Evolutionary conservation across 768 basidiomycete species (phyloP), one percentile per base, ranked within the genome.

Genomic region (Pilatotrama ljubarskyi): DNA sequence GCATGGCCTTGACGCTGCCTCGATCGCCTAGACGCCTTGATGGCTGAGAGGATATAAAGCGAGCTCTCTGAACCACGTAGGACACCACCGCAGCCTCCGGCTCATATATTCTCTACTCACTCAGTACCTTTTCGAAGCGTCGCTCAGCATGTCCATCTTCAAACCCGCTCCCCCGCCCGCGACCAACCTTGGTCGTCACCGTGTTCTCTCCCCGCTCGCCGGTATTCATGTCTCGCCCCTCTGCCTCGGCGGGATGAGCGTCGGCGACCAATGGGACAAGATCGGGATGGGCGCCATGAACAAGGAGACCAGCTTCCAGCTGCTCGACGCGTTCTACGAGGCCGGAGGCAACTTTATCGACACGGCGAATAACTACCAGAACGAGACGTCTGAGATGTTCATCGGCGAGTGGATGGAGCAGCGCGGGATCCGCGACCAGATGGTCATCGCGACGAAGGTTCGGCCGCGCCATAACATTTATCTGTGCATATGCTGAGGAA

Each of bases 361-460:
- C 49, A 76, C 75, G 1, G 75, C 76, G 18, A 76, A 74, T 64
- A 67, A 63, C 60, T 78, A 76, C 54, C 73, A 75, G 65, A 67
- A 73, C 51, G 76, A 69, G 44, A 61, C 73, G 51, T 70, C 68
- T 14, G 77, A 79, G 65, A 51, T 65, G 51, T 76, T 76, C 64
- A 72, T 79, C 48, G 78, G 77, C 17, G 77, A 78, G 55, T 79
- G 77, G 77, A 73, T 76, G 72, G 69, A 74, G 60, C 58, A 63
- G 49, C 66, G 75, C n/a, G 69, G 68, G 0, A 72, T 69, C 54
- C 68, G 78, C 22, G 74, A 78, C 59, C 72, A 76, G 55, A 69
- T 79, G 32, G 71, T 77, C 49, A 58, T 77, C 25, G 29, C 29
- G 29, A 32, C 29, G 29, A 32, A 32, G 29, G 29, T 32, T 32